Conservation (phyloP, 441 rosid species). For the Pelargonium exstipulatum region DNA sequence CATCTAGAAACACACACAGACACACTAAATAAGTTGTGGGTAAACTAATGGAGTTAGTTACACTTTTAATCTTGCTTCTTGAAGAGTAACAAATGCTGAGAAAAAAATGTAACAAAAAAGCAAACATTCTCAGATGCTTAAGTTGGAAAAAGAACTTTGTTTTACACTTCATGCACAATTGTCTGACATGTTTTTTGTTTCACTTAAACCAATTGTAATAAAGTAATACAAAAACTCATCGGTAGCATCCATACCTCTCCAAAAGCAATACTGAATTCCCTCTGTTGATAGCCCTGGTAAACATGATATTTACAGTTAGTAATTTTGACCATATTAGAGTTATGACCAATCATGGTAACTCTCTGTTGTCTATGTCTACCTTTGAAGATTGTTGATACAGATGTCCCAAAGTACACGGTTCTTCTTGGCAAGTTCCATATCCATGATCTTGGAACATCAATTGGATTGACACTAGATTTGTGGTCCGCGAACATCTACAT, state of each 20-base stretch:
- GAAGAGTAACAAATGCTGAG: neutral
- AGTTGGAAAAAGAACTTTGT: neutral
- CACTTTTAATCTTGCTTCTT: neutral
- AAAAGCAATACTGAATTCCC: conserved; percentile 75
- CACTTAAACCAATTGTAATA: conserved; percentile 12
- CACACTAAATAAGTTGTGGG: neutral
- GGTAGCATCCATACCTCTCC: conserved; percentile 61
- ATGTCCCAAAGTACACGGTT: conserved; percentile 85
- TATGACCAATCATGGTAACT: conserved; percentile 6
- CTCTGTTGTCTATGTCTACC: conserved; percentile 39
- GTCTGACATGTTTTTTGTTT: neutral
- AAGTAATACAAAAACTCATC: conserved; percentile 11
- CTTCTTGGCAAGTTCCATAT: conserved; percentile 80
- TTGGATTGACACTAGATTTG: conserved; percentile 68
- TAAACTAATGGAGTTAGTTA: neutral
- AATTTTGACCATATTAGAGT: conserved; percentile 4
- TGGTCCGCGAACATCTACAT: conserved; percentile 92
- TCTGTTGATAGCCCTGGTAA: conserved; percentile 72
- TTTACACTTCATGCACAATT: neutral
- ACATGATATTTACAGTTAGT: conserved; percentile 23
- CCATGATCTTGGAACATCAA: conserved; percentile 70
- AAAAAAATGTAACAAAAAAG: neutral
- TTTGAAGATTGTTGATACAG: conserved; percentile 80
- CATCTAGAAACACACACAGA: neutral
- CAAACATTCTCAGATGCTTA: neutral